Evolutionary conservation across 202 grass and related monocot genomes (phyloP).

Genomic region (Carex arenaria): DNA sequence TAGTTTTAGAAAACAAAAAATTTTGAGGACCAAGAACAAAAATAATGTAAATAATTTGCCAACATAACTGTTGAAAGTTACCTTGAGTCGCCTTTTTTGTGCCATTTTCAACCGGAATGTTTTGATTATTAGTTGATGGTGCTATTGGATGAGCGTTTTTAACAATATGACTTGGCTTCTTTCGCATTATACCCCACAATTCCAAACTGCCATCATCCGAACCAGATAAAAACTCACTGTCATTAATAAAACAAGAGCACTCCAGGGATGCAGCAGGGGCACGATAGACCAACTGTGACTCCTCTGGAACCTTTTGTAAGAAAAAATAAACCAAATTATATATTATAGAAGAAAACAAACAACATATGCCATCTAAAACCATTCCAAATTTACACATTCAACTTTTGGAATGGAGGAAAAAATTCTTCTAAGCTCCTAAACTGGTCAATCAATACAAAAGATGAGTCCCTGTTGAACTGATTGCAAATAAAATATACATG

Average conservation of each 20-base stretch:
- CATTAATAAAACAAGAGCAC: slow-evolving; percentile 78
- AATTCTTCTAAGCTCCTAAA: not conserved
- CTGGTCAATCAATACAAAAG: not conserved
- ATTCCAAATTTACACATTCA: not conserved
- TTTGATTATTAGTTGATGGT: not conserved
- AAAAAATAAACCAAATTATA: not conserved
- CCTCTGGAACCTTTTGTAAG: slow-evolving; percentile 66
- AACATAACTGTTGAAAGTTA: slow-evolving; percentile 12
- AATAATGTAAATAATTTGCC: not conserved
- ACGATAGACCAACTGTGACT: slow-evolving; percentile 76
- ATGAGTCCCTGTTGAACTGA: not conserved
- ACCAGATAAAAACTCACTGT: slow-evolving; percentile 75
- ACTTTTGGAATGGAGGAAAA: not conserved
- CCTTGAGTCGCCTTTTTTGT: slow-evolving; percentile 31
- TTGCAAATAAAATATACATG: not conserved
- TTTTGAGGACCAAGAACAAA: not conserved
- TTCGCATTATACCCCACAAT: slow-evolving; percentile 71
- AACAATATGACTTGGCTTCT: slow-evolving; percentile 69
- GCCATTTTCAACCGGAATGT: slow-evolving; percentile 19
- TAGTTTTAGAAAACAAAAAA: not conserved
- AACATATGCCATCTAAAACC: not conserved
- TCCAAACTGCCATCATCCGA: slow-evolving; percentile 82
- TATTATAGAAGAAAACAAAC: not conserved
- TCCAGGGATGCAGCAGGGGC: slow-evolving; percentile 76
- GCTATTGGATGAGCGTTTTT: slow-evolving; percentile 67